phyloP scores from a whole-genome alignment of 352 stramenopile species.

The Sclerospora graminicola region DNA sequence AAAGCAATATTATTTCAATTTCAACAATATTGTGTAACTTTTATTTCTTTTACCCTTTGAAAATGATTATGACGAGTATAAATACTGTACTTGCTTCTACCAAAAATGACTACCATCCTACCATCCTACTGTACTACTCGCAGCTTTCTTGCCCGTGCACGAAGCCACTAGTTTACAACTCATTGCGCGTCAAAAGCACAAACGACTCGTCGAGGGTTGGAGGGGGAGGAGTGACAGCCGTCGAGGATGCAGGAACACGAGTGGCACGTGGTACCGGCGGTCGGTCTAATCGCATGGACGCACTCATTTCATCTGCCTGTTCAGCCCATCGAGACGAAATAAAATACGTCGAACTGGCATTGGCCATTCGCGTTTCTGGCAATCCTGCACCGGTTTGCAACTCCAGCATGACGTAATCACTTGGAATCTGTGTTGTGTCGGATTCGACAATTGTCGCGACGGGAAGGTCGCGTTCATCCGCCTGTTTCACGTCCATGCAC shows the following conservation, averaged over 20 bases:
- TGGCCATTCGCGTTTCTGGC: slow-evolving; percentile 21
- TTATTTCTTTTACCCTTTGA: no score
- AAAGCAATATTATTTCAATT: no score
- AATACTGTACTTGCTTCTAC: no score
- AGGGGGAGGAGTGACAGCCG: no score
- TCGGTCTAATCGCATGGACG: slow-evolving; percentile 39
- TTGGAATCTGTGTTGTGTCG: slow-evolving; percentile 28
- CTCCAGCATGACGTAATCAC: slow-evolving; percentile 78
- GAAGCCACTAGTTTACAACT: no score
- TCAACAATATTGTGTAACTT: no score
- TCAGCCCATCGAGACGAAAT: slow-evolving; percentile 74
- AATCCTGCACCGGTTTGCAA: slow-evolving; percentile 56
- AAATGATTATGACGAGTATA: no score
- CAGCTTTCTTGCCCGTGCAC: no score
- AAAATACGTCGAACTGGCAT: slow-evolving; percentile 59
- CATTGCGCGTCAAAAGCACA: slow-evolving; percentile 52
- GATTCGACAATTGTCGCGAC: slow-evolving; percentile 43
- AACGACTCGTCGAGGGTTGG: slow-evolving; percentile 56
- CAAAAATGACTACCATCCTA: no score
- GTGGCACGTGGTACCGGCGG: slow-evolving; percentile 12
- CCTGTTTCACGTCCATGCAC: slow-evolving; percentile 3
- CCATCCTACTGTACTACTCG: no score
- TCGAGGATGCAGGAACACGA: slow-evolving; percentile 3
- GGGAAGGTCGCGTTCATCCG: slow-evolving; percentile 30
- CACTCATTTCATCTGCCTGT: slow-evolving; percentile 68